Conservation (phyloP, 371 early-diverging fungal species). For the Fennellomyces sp. region DNA sequence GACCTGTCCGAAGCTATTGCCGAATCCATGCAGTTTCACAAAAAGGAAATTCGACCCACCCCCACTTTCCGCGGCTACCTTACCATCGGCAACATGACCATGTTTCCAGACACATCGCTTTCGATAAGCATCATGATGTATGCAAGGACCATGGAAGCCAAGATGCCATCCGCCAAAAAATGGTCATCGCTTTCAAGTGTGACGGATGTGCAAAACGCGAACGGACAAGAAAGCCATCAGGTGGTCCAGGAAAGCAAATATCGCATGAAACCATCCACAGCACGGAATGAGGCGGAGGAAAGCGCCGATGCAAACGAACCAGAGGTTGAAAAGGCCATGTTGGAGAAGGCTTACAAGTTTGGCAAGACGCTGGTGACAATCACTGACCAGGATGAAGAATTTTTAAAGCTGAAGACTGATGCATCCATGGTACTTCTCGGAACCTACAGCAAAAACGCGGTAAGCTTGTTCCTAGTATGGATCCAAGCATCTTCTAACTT, state of each 20-base stretch:
- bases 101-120: slow-evolving; percentile 36
- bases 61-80: slow-evolving; percentile 61
- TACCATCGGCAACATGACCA: slow-evolving; percentile 52
- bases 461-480: slow-evolving; percentile 24
- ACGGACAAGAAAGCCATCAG: slow-evolving; percentile 34
- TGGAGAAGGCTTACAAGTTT: slow-evolving; percentile 61
- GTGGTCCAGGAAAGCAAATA: slow-evolving; percentile 54
- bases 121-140: slow-evolving; percentile 62
- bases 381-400: slow-evolving; percentile 59
- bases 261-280: slow-evolving; percentile 18
- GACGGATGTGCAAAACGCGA: slow-evolving; percentile 1
- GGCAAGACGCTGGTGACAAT: slow-evolving; percentile 74
- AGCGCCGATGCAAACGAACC: slow-evolving; percentile 32
- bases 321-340: slow-evolving; percentile 19
- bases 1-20: slow-evolving; percentile 56
- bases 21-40: slow-evolving; percentile 43
- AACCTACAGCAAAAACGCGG: slow-evolving; percentile 45
- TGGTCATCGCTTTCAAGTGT: slow-evolving; percentile 58
- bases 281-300: not conserved
- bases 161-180: slow-evolving; percentile 59
- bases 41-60: slow-evolving; percentile 59
- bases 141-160: slow-evolving; percentile 53
- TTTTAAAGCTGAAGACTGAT: slow-evolving; percentile 52
- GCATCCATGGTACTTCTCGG: slow-evolving; percentile 68
- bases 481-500: slow-evolving; percentile 61